phyloP scores from a whole-genome alignment of 495 filamentous ascomycete genomes.

The Lepraria neglecta region DNA sequence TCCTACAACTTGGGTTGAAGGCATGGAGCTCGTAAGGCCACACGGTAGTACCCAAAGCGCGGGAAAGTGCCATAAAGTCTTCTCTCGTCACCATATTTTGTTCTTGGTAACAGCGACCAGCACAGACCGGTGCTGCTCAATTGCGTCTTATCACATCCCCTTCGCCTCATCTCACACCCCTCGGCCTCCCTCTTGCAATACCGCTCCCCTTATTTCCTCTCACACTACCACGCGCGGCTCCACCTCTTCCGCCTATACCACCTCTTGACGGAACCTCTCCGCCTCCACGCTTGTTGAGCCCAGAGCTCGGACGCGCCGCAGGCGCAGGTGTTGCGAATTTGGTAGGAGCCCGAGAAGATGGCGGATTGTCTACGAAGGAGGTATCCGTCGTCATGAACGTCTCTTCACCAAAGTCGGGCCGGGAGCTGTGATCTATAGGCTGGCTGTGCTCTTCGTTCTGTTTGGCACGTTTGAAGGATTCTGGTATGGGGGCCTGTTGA shows the following conservation, averaged over 20 bases:
- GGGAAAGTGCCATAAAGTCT: too few species aligned
- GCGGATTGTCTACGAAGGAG: conserved; percentile 85
- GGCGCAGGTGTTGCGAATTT: conserved; percentile 54
- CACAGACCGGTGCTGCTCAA: too few species aligned
- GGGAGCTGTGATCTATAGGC: conserved; percentile 17
- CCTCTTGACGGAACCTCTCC: conserved; percentile 29
- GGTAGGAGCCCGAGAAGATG: conserved; percentile 61
- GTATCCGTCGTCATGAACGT: conserved; percentile 97
- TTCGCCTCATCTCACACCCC: conserved; percentile 21
- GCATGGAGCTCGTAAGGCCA: too few species aligned
- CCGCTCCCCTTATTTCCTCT: conserved; percentile 42
- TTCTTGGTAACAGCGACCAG: too few species aligned
- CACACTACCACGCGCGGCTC: conserved; percentile 33
- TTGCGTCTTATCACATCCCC: too few species aligned
- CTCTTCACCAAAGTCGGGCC: conserved; percentile 53
- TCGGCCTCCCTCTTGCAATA: conserved; percentile 40
- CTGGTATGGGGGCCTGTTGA: conserved; percentile 53
- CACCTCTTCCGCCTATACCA: conserved; percentile 35
- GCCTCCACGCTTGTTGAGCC: conserved; percentile 34
- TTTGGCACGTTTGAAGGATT: conserved; percentile 66
- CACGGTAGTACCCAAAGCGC: too few species aligned
- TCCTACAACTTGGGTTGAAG: too few species aligned
- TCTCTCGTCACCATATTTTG: too few species aligned
- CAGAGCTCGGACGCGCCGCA: conserved; percentile 35
- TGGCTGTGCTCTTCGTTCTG: conserved; percentile 42